Base-by-base conservation (phyloP, 2,329 filamentous ascomycete genomes). In the Coniochaeta sp. region DNA sequence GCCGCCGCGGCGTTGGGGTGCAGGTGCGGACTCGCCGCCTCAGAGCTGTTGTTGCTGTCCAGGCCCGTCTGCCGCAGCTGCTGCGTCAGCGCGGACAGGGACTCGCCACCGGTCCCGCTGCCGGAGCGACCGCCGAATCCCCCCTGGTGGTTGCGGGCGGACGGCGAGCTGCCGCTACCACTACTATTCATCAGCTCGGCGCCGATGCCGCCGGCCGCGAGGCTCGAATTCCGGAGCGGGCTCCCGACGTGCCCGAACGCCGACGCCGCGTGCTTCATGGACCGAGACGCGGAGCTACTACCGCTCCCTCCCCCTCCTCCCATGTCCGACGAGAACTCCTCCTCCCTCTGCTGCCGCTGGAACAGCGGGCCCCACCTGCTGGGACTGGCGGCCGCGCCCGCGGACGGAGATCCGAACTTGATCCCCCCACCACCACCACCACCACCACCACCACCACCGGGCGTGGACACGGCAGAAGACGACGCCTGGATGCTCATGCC, bases 211-310 rank as follows among this genome's bases (percentile, higher is more conserved):
- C 81, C 78, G 40, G 83, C 78, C 38, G 83, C 82, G 9, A 88
- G 76, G 52, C 82, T 81, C 9, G 85, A 87, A 69, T 86, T 87
- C 19, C 85, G 81, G 60, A 88, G 74, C 17, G 85, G 85, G 63
- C 84, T 87, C 22, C 85, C 85, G 38, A 88, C 85, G 64, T 88
- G 85, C 8, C 85, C 85, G 68, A 88, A 88, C 3, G 78, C 82
- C n/a, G 84, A 86, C 3, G 75, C 72, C 8, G 73, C 73, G 60
- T 79, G 73, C 65, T 77, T 77, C 63, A 77, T 72, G 10, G 71
- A 67, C 54, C 68, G 63, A 22, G 55, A 57, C 34, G 55, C 44
- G 2, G 62, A 60, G 2, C 60, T 60, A 19, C 58, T 67, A 44
- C 67, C 66, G 9, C 64, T 52, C 5, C 71, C 70, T n/a, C n/a